Conservation (phyloP, 495 filamentous ascomycete species). For the Neurospora sp. region DNA sequence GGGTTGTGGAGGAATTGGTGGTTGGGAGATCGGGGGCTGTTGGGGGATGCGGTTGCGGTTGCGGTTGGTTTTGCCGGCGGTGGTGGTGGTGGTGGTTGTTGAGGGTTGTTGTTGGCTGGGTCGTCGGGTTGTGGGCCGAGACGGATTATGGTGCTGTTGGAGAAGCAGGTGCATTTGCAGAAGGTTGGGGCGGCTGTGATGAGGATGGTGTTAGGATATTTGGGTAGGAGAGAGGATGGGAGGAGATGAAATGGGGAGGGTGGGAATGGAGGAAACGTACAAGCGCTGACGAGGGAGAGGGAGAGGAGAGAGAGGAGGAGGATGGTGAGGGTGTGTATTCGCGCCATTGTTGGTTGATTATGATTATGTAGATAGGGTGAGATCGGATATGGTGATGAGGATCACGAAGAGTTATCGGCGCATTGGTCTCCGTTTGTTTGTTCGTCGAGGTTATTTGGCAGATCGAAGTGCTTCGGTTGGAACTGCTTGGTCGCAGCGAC, state of each 20-base stretch:
- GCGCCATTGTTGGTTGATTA: conserved; percentile 19
- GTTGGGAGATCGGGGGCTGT: neutral
- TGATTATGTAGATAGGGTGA: neutral
- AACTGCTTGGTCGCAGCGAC: neutral
- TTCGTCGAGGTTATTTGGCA: too few species aligned
- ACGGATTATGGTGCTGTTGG: conserved; percentile 82
- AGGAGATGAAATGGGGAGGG: neutral
- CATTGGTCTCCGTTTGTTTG: neutral
- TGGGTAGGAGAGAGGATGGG: neutral
- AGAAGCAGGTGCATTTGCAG: conserved; percentile 96
- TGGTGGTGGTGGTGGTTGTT: conserved; percentile 13
- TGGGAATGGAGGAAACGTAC: conserved; percentile 19
- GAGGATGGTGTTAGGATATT: conserved; percentile 6
- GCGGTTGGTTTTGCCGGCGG: conserved; percentile 11
- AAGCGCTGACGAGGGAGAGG: conserved; percentile 22
- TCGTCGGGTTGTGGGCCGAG: conserved; percentile 39
- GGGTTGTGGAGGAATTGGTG: too few species aligned
- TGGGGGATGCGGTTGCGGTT: conserved; percentile 6
- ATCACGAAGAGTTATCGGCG: neutral
- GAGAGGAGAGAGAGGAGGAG: conserved; percentile 22
- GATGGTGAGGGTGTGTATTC: conserved; percentile 22
- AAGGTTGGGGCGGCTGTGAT: conserved; percentile 61
- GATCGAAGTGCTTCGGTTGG: neutral
- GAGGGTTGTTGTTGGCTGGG: conserved; percentile 4
- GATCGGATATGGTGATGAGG: neutral